A percentile compares a stretch with the other conserved stretches of the same genome.
phyloP scores from a whole-genome alignment of 306 rosid genomes.

The Alnus rubra region DNA sequence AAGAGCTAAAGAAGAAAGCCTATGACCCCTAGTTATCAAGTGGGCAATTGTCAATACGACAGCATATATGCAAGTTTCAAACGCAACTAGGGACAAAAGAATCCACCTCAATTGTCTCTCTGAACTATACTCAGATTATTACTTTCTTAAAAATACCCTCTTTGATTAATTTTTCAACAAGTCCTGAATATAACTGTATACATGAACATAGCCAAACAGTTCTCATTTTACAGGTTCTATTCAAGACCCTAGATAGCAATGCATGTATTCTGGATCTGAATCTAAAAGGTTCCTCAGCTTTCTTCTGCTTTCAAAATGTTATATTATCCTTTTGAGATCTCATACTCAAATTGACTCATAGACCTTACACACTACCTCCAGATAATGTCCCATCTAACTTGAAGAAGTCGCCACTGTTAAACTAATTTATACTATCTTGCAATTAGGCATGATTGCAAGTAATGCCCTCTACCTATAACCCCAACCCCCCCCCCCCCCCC shows the following conservation, averaged over 20 bases:
- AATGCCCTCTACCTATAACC: neutral
- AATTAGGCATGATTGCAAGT: neutral
- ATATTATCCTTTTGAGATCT: neutral
- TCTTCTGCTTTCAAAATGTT: no score
- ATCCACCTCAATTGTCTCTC: neutral
- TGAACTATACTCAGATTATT: neutral
- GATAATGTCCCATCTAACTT: neutral
- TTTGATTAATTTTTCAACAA: neutral
- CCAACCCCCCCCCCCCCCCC: neutral
- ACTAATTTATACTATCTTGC: neutral
- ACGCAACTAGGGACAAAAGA: neutral
- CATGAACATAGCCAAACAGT: neutral
- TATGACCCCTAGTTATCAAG: neutral
- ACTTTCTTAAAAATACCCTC: neutral
- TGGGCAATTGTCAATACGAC: neutral
- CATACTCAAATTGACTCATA: neutral
- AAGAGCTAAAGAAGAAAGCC: neutral
- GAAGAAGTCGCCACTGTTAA: neutral
- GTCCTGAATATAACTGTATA: neutral
- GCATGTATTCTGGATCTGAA: no score
- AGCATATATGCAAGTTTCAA: neutral
- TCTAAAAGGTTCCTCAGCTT: no score
- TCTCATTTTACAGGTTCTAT: neutral
- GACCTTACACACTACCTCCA: neutral
- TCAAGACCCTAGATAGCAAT: neutral